A percentile compares a stretch with the other conserved stretches of the same genome.
These are phyloP conservation scores for Hyaloscypha variabilis DNA, from an alignment of 495 filamentous ascomycete species.

Conservation along the genomic window DNA sequence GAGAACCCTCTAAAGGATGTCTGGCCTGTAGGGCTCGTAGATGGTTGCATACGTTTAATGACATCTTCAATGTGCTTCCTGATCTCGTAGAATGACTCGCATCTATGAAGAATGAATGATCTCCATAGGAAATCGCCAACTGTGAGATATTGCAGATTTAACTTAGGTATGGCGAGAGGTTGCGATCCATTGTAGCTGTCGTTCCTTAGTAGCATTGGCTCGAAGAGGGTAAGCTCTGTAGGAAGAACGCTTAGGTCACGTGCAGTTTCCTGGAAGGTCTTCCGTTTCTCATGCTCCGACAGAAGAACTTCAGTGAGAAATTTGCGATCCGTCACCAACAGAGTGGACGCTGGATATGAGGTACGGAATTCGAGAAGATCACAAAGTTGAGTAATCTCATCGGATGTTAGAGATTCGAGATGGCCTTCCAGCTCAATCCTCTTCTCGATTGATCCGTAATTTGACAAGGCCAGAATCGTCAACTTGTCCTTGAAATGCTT, in stretches of 20 bases:
- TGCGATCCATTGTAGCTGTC: constrained; percentile 88
- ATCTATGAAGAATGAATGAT: constrained; percentile 84
- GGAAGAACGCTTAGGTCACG: constrained; percentile 74
- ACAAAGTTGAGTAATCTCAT: constrained; percentile 72
- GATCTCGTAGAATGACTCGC: constrained; percentile 93
- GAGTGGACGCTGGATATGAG: constrained; percentile 71
- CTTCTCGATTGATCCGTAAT: constrained; percentile 85
- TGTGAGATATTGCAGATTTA: constrained; percentile 94
- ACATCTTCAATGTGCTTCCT: constrained; percentile 85
- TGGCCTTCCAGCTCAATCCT: constrained; percentile 78
- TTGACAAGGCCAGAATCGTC: constrained; percentile 86
- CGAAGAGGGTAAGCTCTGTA: constrained; percentile 85
- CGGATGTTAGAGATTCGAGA: constrained; percentile 68
- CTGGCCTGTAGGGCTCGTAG: constrained; percentile 59
- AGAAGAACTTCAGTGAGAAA: constrained; percentile 79
- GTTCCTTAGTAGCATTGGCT: constrained; percentile 78
- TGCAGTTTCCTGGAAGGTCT: constrained; percentile 81
- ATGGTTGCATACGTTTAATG: constrained; percentile 77
- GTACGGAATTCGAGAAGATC: constrained; percentile 75
- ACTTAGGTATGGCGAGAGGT: constrained; percentile 88
- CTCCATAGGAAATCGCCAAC: constrained; percentile 96
- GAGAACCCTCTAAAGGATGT: constrained; percentile 84
- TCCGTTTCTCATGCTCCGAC: constrained; percentile 74
- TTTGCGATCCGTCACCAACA: constrained; percentile 60
- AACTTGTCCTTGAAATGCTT: constrained; percentile 89